Conservation (phyloP, 768 basidiomycete species). For the Chalciporus pseudorubinellus region DNA sequence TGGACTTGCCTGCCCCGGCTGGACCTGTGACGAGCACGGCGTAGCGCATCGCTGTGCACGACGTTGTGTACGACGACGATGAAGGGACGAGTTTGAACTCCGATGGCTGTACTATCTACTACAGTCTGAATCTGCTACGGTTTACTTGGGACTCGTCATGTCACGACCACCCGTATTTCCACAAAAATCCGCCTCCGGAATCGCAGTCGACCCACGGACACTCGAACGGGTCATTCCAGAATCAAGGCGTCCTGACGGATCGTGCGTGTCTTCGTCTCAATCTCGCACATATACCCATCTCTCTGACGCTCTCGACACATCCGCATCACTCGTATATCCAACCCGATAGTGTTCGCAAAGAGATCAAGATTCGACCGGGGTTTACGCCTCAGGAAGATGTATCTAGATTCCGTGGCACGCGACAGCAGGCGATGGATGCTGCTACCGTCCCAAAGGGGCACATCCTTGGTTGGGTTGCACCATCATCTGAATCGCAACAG, state of each 20-base stretch:
- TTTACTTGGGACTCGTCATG: conserved; percentile 41
- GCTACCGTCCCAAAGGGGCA: conserved; percentile 70
- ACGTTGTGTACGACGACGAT: conserved; percentile 7
- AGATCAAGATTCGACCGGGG: conserved; percentile 86
- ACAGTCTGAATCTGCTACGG: too few species aligned
- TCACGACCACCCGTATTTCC: conserved; percentile 76
- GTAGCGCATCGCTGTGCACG: conserved; percentile 62
- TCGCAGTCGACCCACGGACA: conserved; percentile 80
- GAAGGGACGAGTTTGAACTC: conserved; percentile 30
- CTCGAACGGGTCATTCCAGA: conserved; percentile 88
- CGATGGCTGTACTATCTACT: conserved; percentile 10
- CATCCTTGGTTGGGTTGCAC: conserved; percentile 77
- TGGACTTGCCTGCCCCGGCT: conserved; percentile 97
- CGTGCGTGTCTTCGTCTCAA: conserved; percentile 44
- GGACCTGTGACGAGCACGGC: conserved; percentile 92
- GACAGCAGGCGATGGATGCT: conserved; percentile 70
- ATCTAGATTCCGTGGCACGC: conserved; percentile 75
- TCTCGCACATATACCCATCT: background rate
- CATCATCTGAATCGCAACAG: conserved; percentile 42
- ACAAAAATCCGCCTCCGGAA: conserved; percentile 69
- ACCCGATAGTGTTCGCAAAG: conserved; percentile 68
- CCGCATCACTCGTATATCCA: conserved; percentile 6
- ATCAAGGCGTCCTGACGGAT: conserved; percentile 78
- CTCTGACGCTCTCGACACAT: conserved; percentile 13
- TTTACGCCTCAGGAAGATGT: conserved; percentile 96